Percentiles rank a stretch among this genome's conserved stretches.
Conservation (phyloP, 495 filamentous ascomycete genomes). For the Parmelia sp. region DNA sequence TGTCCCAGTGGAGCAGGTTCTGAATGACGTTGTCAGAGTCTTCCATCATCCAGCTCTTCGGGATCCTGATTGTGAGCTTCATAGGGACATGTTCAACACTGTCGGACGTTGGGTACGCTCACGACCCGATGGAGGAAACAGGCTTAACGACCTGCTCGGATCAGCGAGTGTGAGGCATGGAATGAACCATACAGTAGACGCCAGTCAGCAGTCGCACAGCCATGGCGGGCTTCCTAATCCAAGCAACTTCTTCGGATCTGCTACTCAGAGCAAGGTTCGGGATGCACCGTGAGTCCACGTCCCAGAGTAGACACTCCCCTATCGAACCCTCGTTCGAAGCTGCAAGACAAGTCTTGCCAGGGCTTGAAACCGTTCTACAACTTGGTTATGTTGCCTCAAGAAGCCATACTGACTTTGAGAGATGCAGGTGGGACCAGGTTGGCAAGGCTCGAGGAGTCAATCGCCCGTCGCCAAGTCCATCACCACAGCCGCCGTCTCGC, state of each 20-base stretch:
- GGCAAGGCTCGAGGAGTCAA: slow-evolving; percentile 15
- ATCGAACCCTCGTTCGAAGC: too few species aligned
- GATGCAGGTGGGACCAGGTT: slow-evolving; percentile 15
- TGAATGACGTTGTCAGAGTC: slow-evolving; percentile 65
- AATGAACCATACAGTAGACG: slow-evolving; percentile 58
- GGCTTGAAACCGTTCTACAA: too few species aligned
- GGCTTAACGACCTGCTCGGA: slow-evolving; percentile 62
- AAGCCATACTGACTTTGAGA: neutral
- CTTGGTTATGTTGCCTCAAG: neutral
- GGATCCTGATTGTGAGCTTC: slow-evolving; percentile 64
- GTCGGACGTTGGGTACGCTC: slow-evolving; percentile 71
- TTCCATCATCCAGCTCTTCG: slow-evolving; percentile 88
- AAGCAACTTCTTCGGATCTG: slow-evolving; percentile 23
- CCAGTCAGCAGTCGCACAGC: slow-evolving; percentile 15
- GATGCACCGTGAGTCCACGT: slow-evolving; percentile 11
- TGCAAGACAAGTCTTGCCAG: too few species aligned
- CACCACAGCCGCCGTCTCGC: slow-evolving; percentile 15
- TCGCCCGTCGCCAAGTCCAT: slow-evolving; percentile 2
- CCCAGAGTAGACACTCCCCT: neutral
- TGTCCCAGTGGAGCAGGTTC: slow-evolving; percentile 69
- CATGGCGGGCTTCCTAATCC: slow-evolving; percentile 22
- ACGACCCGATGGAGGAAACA: slow-evolving; percentile 53
- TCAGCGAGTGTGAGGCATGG: slow-evolving; percentile 75
- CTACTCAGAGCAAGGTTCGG: slow-evolving; percentile 24
- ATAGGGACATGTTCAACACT: slow-evolving; percentile 76